Percentiles rank a stretch among this genome's conserved stretches.
Evolutionary conservation across 2,329 filamentous ascomycete species (phyloP).

Genomic region (Calonectria naviculata): DNA sequence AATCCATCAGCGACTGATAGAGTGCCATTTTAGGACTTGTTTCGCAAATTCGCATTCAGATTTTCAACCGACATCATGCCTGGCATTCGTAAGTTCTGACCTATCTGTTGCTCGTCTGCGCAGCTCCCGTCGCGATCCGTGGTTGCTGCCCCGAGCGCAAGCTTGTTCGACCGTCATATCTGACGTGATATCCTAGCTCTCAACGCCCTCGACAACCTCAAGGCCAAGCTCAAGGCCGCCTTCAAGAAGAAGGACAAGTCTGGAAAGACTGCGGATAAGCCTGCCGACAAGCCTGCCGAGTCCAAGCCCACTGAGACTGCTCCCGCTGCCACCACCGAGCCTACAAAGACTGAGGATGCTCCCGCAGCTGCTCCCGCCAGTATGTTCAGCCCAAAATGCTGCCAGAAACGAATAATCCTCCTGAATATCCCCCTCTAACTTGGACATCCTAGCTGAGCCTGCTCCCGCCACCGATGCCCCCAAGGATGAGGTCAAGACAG

Average conservation of each 20-base stretch:
- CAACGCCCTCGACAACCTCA: slow-evolving; percentile 64
- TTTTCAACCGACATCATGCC: slow-evolving; percentile 54
- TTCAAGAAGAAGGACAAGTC: slow-evolving; percentile 61
- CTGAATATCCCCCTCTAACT: slow-evolving; percentile 24
- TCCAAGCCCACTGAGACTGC: slow-evolving; percentile 39
- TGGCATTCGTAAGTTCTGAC: slow-evolving; percentile 60
- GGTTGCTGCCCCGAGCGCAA: background rate
- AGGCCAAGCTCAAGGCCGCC: slow-evolving; percentile 64
- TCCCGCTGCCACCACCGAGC: slow-evolving; percentile 41
- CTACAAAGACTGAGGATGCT: slow-evolving; percentile 49
- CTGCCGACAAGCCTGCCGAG: slow-evolving; percentile 12
- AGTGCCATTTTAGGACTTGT: slow-evolving; percentile 11
- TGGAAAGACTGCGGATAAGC: slow-evolving; percentile 43
- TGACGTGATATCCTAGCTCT: slow-evolving; percentile 50
- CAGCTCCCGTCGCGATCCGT: background rate
- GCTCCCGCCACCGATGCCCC: slow-evolving; percentile 39
- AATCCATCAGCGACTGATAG: slow-evolving; percentile 26
- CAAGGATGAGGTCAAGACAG: slow-evolving; percentile 39
- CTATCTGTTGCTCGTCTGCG: background rate
- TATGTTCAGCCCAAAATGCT: slow-evolving; percentile 36
- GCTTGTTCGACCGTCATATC: background rate
- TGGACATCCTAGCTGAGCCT: slow-evolving; percentile 34
- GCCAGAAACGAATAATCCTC: background rate
- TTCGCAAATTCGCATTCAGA: background rate
- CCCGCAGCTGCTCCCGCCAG: slow-evolving; percentile 43